phyloP scores from a whole-genome alignment of 495 filamentous ascomycete genomes.

The Aspergillus wentii region DNA sequence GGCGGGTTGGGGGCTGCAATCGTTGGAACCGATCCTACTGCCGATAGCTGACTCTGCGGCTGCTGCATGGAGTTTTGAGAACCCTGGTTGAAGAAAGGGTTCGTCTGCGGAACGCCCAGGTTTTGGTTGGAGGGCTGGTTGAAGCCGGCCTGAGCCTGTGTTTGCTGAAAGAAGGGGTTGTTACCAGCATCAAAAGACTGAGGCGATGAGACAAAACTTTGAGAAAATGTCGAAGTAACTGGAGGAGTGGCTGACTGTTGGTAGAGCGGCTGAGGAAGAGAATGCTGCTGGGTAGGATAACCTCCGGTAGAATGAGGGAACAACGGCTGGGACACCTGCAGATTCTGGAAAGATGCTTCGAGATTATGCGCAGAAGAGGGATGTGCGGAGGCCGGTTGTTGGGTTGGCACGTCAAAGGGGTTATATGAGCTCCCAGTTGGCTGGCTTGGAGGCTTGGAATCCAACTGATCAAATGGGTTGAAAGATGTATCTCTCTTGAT shows the following conservation, averaged over 20 bases:
- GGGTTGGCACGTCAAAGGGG: conserved; percentile 57
- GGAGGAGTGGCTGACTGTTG: conserved; percentile 58
- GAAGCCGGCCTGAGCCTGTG: conserved; percentile 35
- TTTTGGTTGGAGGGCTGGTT: conserved; percentile 24
- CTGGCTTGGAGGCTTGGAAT: conserved; percentile 29
- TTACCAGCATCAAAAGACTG: conserved; percentile 41
- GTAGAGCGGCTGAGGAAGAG: conserved; percentile 37
- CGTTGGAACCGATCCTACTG: conserved; percentile 30
- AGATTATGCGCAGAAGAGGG: conserved; percentile 55
- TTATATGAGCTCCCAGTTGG: conserved; percentile 43
- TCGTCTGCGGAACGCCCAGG: conserved; percentile 33
- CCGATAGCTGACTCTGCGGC: conserved; percentile 15
- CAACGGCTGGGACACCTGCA: conserved; percentile 66
- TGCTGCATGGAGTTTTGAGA: conserved; percentile 21
- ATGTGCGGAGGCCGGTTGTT: conserved; percentile 31
- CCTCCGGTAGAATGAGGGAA: conserved; percentile 86
- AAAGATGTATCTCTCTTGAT: conserved; percentile 23
- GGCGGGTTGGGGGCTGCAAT: conserved; percentile 21
- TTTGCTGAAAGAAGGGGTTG: conserved; percentile 63
- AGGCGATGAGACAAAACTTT: conserved; percentile 43
- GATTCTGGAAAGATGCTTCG: conserved; percentile 65
- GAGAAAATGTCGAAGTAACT: conserved; percentile 49
- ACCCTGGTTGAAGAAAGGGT: conserved; percentile 50
- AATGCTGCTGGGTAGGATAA: conserved; percentile 51
- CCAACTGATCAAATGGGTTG: conserved; percentile 50